Percentiles rank a stretch among this genome's conserved stretches.
phyloP scores from a whole-genome alignment of 2,329 filamentous ascomycete species.

The Pseudocercospora macadamiae region DNA sequence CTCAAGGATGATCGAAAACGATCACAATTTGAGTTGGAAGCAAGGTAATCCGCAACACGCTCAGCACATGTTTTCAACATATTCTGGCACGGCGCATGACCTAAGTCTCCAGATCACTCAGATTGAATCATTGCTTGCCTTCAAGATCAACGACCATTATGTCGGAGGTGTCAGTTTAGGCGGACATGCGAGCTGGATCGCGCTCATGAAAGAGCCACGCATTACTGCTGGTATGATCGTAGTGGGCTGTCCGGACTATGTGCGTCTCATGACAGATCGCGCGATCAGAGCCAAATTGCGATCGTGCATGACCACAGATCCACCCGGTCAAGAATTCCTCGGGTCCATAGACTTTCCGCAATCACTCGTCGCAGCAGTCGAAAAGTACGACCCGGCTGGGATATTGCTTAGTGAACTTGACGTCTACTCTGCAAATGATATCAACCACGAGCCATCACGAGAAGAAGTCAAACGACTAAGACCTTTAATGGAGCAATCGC shows the following conservation, averaged over 20 bases:
- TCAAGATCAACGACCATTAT: constrained; percentile 63
- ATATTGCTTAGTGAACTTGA: constrained; percentile 61
- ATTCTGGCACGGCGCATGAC: constrained; percentile 75
- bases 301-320: constrained; percentile 52
- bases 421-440: constrained; percentile 32
- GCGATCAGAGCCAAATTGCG: constrained; percentile 70
- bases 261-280: constrained; percentile 77
- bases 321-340: constrained; percentile 66
- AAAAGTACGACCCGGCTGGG: constrained; percentile 73
- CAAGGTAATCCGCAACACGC: constrained; percentile 79
- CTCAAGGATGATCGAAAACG: constrained; percentile 64
- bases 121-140: constrained; percentile 69
- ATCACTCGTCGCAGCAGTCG: constrained; percentile 65
- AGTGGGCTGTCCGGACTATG: constrained; percentile 89
- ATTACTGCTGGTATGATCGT: constrained; percentile 78
- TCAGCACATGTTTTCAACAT: constrained; percentile 85
- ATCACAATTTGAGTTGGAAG: constrained; percentile 78
- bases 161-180: constrained; percentile 84
- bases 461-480: constrained; percentile 49
- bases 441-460: constrained; percentile 44
- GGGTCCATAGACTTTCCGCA: constrained; percentile 77
- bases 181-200: constrained; percentile 85
- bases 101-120: constrained; percentile 75
- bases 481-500: constrained; percentile 34
- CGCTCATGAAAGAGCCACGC: constrained; percentile 74